Conservation (phyloP, 192 early-diverging fungal genomes). For the Linnemannia schmuckeri region DNA sequence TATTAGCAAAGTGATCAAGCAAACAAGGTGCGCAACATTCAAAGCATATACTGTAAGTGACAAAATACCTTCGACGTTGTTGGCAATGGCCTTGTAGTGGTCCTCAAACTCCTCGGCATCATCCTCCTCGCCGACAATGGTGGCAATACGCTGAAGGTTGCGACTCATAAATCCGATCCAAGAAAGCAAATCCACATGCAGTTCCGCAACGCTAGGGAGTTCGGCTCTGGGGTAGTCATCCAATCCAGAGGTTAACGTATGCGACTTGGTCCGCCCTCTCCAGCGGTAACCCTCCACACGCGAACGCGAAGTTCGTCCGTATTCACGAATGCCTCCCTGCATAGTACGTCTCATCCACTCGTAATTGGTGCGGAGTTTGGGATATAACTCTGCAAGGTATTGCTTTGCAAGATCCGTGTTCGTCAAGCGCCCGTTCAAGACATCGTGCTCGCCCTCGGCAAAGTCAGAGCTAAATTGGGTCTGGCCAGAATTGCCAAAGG, state of each 20-base stretch:
- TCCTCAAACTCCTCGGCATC: conserved; percentile 70
- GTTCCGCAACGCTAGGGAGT: conserved; percentile 78
- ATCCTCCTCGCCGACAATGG: conserved; percentile 64
- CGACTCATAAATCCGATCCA: conserved; percentile 80
- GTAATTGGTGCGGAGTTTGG: conserved; percentile 76
- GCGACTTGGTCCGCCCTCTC: conserved; percentile 86
- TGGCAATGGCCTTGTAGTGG: conserved; percentile 65
- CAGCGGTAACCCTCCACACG: conserved; percentile 86
- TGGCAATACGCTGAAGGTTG: conserved; percentile 70
- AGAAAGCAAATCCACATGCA: conserved; percentile 83
- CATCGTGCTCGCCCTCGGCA: conserved; percentile 8
- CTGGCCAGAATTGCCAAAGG: conserved; percentile 9
- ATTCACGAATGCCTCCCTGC: conserved; percentile 70
- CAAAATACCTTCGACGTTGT: conserved; percentile 66
- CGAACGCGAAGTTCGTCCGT: conserved; percentile 56
- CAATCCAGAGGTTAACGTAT: conserved; percentile 91
- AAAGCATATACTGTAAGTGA: background rate
- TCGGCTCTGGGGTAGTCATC: conserved; percentile 94
- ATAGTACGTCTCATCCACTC: conserved; percentile 88
- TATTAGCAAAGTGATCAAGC: background rate
- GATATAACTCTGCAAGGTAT: conserved; percentile 69
- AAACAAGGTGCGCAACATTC: background rate
- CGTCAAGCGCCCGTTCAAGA: conserved; percentile 58
- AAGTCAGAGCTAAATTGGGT: conserved; percentile 17
- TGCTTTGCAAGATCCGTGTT: conserved; percentile 57